A percentile compares a stretch with the other conserved stretches of the same genome.
phyloP scores from a whole-genome alignment of 164 flowering plant species.

The Saururus chinensis region DNA sequence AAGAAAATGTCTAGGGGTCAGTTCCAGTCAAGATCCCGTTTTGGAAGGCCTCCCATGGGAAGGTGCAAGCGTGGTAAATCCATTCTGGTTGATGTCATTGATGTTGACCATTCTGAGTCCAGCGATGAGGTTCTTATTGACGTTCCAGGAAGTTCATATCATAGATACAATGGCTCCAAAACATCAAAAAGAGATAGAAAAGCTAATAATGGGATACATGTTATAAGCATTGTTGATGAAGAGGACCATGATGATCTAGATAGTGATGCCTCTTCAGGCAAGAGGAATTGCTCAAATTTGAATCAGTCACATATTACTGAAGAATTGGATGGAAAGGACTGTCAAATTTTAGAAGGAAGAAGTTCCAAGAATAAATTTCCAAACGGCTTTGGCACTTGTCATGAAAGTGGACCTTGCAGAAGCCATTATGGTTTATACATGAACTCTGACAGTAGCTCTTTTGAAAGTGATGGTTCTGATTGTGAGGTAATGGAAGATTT shows the following conservation, averaged over 20 bases:
- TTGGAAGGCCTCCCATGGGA: constrained; percentile 16
- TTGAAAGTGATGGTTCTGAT: constrained; percentile 57
- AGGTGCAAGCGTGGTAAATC: constrained; percentile 20
- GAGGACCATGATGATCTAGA: constrained; percentile 18
- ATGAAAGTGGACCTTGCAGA: constrained; percentile 19
- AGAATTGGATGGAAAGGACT: constrained; percentile 22
- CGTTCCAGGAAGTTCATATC: constrained; percentile 32
- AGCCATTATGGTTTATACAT: constrained; percentile 31
- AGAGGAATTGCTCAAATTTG: constrained; percentile 12
- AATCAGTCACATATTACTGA: constrained; percentile 8
- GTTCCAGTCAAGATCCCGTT: constrained; percentile 14
- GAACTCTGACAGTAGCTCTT: constrained; percentile 29
- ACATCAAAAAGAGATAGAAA: constrained; percentile 9
- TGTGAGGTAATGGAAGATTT: constrained; percentile 63
- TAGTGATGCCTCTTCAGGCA: constrained; percentile 31
- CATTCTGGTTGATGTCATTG: constrained; percentile 42
- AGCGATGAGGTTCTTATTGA: constrained; percentile 24
- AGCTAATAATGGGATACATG: constrained; percentile 15
- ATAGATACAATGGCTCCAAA: constrained; percentile 14
- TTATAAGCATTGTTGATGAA: constrained; percentile 63
- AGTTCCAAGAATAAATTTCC: constrained; percentile 25
- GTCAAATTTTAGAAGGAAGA: constrained; percentile 17
- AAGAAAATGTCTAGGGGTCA: constrained; percentile 12
- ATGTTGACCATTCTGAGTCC: constrained; percentile 17
- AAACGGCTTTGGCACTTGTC: constrained; percentile 26